Percentiles rank a stretch among this genome's conserved stretches.
Evolutionary conservation across 2,329 filamentous ascomycete species (phyloP).

Genomic region (Alternaria tenuissima): DNA sequence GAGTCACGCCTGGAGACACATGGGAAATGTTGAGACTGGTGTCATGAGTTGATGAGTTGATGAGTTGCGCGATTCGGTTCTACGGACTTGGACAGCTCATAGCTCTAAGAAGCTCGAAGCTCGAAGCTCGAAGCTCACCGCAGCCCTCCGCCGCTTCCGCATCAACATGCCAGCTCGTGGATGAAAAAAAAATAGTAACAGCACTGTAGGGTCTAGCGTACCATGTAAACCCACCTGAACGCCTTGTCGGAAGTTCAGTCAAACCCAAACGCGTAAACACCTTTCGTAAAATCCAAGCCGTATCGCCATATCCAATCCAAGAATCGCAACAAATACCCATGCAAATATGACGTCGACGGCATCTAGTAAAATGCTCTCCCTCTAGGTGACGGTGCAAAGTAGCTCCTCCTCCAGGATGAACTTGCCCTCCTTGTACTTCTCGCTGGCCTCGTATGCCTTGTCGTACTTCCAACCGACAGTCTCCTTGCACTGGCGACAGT

Average conservation of each 20-base stretch:
- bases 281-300: slow-evolving; percentile 6
- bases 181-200: not conserved
- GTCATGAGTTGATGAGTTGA: not conserved
- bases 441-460: slow-evolving; percentile 87
- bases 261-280: slow-evolving; percentile 14
- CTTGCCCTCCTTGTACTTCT: slow-evolving; percentile 99
- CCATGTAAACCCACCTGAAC: slow-evolving; percentile 3
- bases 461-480: slow-evolving; percentile 99
- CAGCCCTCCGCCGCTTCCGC: slow-evolving; percentile 9
- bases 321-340: slow-evolving; percentile 40
- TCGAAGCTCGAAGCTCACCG: not conserved
- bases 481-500: slow-evolving; percentile 88
- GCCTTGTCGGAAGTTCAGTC: slow-evolving; percentile 12
- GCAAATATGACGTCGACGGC: slow-evolving; percentile 7
- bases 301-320: slow-evolving; percentile 12
- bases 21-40: not conserved
- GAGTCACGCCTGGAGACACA: not conserved
- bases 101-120: not conserved
- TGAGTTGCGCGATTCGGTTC: slow-evolving; percentile 5
- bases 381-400: slow-evolving; percentile 74
- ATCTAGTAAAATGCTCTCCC: slow-evolving; percentile 1
- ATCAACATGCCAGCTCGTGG: not conserved
- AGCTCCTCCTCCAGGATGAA: slow-evolving; percentile 95
- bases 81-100: not conserved
- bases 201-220: slow-evolving; percentile 8